phyloP scores from a whole-genome alignment of 2,329 filamentous ascomycete species.

The Ophiosphaerella narmari region DNA sequence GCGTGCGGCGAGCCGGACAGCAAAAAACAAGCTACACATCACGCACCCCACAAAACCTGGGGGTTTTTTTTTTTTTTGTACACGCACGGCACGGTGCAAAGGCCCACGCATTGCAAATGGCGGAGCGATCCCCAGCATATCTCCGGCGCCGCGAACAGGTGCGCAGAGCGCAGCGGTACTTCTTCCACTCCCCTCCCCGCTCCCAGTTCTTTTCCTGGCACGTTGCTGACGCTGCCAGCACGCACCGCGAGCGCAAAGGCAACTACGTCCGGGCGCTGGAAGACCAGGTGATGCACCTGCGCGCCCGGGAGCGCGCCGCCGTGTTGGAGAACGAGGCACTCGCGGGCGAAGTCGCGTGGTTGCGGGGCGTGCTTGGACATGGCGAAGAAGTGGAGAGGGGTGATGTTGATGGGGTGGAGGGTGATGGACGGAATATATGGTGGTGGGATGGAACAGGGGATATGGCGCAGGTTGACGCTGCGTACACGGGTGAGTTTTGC shows the following conservation, averaged over 20 bases:
- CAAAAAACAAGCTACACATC: too few species aligned
- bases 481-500: too few species aligned
- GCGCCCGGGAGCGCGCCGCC: conserved; percentile 21
- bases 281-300: conserved; percentile 27
- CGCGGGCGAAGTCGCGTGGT: not conserved
- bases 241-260: conserved; percentile 34
- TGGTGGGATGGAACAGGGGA: too few species aligned
- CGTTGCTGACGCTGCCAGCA: conserved; percentile 13
- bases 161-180: conserved; percentile 40
- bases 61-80: too few species aligned
- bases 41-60: too few species aligned
- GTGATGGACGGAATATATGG: not conserved
- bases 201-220: not conserved
- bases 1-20: too few species aligned
- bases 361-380: not conserved
- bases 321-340: conserved; percentile 1
- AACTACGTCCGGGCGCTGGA: conserved; percentile 30
- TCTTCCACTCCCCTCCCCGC: not conserved
- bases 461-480: too few species aligned
- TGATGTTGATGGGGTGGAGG: not conserved
- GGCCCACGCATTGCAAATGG: too few species aligned
- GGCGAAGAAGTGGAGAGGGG: not conserved
- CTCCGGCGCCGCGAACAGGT: conserved; percentile 43
- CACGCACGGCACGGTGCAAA: too few species aligned
- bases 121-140: conserved; percentile 1